Conservation (phyloP, 2,329 filamentous ascomycete genomes). For the Botryosphaeria dothidea region DNA sequence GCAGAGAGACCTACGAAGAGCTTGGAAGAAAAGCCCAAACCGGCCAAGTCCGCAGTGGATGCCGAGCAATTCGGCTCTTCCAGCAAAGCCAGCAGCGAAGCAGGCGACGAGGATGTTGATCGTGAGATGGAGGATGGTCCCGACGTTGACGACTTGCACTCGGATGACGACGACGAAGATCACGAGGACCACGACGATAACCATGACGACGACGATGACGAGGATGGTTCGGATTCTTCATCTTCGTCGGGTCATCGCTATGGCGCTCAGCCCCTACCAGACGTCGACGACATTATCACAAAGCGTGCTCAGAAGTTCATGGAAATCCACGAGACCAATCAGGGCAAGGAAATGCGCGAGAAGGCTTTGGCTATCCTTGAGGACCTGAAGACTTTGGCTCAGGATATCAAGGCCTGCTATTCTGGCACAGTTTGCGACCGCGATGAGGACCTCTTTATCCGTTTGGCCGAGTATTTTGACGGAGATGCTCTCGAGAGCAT, state of each 20-base stretch:
- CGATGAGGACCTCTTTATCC: slow-evolving; percentile 69
- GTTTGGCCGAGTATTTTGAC: slow-evolving; percentile 81
- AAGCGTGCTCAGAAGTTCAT: slow-evolving; percentile 80
- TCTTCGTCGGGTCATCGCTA: slow-evolving; percentile 45
- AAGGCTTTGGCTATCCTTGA: slow-evolving; percentile 77
- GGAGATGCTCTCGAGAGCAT: slow-evolving; percentile 87
- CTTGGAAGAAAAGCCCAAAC: slow-evolving; percentile 27
- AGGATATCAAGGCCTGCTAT: slow-evolving; percentile 73
- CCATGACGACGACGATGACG: slow-evolving; percentile 51
- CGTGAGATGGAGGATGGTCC: slow-evolving; percentile 55
- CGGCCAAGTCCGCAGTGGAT: slow-evolving; percentile 27
- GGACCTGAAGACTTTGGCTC: slow-evolving; percentile 70
- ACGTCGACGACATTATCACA: slow-evolving; percentile 72
- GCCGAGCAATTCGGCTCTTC: slow-evolving; percentile 29
- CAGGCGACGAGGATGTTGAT: slow-evolving; percentile 36
- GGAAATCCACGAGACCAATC: slow-evolving; percentile 76
- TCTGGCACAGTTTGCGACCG: slow-evolving; percentile 44
- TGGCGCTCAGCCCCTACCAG: slow-evolving; percentile 31
- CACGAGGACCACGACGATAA: slow-evolving; percentile 48
- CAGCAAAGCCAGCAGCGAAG: slow-evolving; percentile 27
- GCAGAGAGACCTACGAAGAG: slow-evolving; percentile 52
- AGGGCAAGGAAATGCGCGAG: slow-evolving; percentile 71
- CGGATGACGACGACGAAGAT: slow-evolving; percentile 51
- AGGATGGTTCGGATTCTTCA: slow-evolving; percentile 67
- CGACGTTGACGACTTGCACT: slow-evolving; percentile 50